Evolutionary conservation across 345 rosid genomes (phyloP).

Genomic region (Pugionium cornutum): DNA sequence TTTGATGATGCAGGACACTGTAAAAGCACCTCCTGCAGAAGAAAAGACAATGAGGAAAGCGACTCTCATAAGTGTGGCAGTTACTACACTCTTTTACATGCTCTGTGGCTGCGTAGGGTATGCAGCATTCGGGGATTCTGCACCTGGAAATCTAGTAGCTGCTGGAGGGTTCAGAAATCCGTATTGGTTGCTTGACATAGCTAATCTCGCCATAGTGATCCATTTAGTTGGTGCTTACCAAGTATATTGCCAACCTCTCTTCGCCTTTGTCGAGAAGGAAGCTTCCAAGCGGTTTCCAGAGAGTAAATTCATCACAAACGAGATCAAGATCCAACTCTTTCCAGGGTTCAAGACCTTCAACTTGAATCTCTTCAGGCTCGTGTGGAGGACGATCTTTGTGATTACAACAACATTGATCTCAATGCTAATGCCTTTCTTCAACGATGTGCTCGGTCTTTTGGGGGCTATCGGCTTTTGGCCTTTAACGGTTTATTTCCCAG

Average conservation of each 20-base stretch:
- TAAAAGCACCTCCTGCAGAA: conserved; percentile 61
- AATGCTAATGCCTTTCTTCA: conserved; percentile 89
- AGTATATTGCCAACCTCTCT: conserved; percentile 87
- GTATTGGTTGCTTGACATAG: conserved; percentile 88
- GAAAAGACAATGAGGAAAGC: conserved; percentile 84
- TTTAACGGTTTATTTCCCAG: conserved; percentile 46
- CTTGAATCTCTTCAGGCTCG: conserved; percentile 70
- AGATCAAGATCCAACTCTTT: conserved; percentile 49
- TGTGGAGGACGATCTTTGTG: conserved; percentile 90
- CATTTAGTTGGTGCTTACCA: conserved; percentile 94
- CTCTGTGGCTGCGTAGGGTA: conserved; percentile 87
- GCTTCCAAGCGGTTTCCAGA: conserved; percentile 55
- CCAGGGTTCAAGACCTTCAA: conserved; percentile 48
- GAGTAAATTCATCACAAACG: conserved; percentile 56
- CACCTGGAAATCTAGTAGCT: conserved; percentile 80
- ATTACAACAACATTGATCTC: conserved; percentile 65
- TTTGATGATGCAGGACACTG: conserved; percentile 40
- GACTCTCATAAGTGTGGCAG: conserved; percentile 58
- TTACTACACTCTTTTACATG: conserved; percentile 88
- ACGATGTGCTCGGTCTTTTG: conserved; percentile 74
- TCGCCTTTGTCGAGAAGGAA: conserved; percentile 69
- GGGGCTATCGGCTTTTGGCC: conserved; percentile 98
- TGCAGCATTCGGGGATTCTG: conserved; percentile 78
- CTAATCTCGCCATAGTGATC: conserved; percentile 72
- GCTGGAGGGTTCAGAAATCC: conserved; percentile 77